Evolutionary conservation across 345 rosid species (phyloP).

Genomic region (Citrus glauca): DNA sequence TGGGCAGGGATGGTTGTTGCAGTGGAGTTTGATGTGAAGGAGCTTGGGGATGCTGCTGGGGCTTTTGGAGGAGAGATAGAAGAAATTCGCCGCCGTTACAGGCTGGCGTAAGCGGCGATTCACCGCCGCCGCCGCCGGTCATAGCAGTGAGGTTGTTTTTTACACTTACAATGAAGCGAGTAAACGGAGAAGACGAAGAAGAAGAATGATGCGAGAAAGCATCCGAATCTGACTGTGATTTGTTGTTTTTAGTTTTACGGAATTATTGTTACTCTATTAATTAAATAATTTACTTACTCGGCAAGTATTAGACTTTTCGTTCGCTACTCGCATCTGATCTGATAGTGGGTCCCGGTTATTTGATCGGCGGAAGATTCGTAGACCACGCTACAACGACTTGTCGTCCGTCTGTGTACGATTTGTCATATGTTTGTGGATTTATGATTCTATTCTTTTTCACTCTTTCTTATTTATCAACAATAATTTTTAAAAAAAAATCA

Average conservation of each 20-base stretch:
- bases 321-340: neutral
- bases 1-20: slow-evolving; percentile 22
- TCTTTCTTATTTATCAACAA: too few relatives aligned
- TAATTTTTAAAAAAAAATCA: too few relatives aligned
- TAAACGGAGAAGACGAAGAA: neutral
- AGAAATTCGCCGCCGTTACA: slow-evolving; percentile 73
- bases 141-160: slow-evolving; percentile 27
- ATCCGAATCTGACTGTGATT: neutral
- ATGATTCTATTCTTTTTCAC: too few relatives aligned
- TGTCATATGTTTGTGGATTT: too few relatives aligned
- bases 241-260: neutral
- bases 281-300: neutral
- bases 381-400: neutral
- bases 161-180: neutral
- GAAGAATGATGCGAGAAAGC: neutral
- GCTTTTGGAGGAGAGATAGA: slow-evolving; percentile 69
- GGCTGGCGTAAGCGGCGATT: slow-evolving; percentile 40
- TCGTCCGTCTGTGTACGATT: neutral
- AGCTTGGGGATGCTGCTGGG: slow-evolving; percentile 26
- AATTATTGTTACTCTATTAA: neutral
- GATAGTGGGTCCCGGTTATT: neutral
- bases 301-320: too few relatives aligned
- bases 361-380: neutral
- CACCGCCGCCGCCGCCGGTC: slow-evolving; percentile 58
- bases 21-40: slow-evolving; percentile 19